These are phyloP conservation scores for Rhizomucor pusillus DNA, from an alignment of 371 early-diverging fungal species.

Conservation along the genomic window DNA sequence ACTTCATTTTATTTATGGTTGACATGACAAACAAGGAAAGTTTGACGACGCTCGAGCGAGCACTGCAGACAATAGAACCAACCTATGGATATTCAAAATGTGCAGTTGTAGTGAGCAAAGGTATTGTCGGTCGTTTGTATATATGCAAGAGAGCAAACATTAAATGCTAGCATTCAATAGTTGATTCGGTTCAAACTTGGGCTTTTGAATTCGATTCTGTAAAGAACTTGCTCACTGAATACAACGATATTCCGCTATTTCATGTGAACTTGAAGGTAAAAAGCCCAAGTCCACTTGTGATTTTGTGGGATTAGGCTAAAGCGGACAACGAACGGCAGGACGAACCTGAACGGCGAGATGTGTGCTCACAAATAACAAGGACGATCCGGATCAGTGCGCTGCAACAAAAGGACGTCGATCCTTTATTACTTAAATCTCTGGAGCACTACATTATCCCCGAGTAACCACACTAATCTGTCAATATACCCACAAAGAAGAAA, in stretches of 20 bases:
- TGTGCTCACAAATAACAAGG: slow-evolving; percentile 9
- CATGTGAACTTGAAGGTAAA: slow-evolving; percentile 23
- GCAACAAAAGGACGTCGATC: slow-evolving; percentile 11
- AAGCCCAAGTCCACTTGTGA: too few species aligned
- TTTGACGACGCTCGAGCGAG: slow-evolving; percentile 7
- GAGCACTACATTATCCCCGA: slow-evolving; percentile 5
- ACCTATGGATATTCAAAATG: slow-evolving; percentile 18
- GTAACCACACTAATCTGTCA: too few species aligned
- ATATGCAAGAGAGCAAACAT: neutral
- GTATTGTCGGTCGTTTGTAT: slow-evolving; percentile 9
- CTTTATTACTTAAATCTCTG: slow-evolving; percentile 7
- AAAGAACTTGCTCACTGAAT: neutral
- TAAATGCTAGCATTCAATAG: slow-evolving; percentile 9
- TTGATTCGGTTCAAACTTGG: slow-evolving; percentile 16
- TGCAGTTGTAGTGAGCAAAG: slow-evolving; percentile 32
- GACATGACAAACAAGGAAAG: slow-evolving; percentile 30
- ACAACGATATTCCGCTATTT: slow-evolving; percentile 17
- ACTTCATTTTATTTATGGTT: slow-evolving; percentile 27
- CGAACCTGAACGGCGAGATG: slow-evolving; percentile 1
- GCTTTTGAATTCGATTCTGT: slow-evolving; percentile 8
- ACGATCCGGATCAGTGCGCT: slow-evolving; percentile 7
- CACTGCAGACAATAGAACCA: slow-evolving; percentile 12
- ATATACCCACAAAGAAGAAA: too few species aligned
- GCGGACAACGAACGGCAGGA: neutral
- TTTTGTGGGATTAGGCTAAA: neutral